Conservation (phyloP, 306 rosid species). For the Sphenostylis stenocarpa region DNA sequence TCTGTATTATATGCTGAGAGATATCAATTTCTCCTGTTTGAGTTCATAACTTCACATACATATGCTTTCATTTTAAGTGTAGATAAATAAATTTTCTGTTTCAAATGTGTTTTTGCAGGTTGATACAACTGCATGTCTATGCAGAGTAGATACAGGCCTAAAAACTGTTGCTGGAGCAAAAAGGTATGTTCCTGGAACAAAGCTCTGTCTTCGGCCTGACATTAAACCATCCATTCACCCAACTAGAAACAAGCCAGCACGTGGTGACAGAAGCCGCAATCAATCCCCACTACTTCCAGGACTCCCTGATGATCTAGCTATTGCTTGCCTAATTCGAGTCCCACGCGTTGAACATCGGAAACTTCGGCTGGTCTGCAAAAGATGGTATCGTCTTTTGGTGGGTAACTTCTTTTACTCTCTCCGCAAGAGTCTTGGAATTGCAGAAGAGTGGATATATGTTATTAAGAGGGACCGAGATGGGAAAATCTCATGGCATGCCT, state of each 20-base stretch:
- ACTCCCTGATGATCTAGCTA: conserved; percentile 90
- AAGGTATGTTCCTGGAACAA: conserved; percentile 79
- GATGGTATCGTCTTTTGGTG: conserved; percentile 81
- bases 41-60: neutral
- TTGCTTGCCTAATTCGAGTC: conserved; percentile 83
- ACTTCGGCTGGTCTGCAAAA: conserved; percentile 80
- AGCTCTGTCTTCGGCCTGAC: conserved; percentile 85
- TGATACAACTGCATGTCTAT: conserved; percentile 82
- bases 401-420: conserved; percentile 84
- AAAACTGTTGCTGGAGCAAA: conserved; percentile 81
- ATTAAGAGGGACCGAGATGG: conserved; percentile 85
- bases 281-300: conserved; percentile 88
- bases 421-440: conserved; percentile 66
- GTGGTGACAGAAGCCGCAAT: conserved; percentile 73
- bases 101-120: conserved; percentile 56
- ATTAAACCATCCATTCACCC: conserved; percentile 88
- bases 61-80: neutral
- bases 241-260: conserved; percentile 69
- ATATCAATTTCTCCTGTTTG: conserved; percentile 3
- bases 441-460: conserved; percentile 87
- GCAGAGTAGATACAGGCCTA: conserved; percentile 83
- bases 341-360: conserved; percentile 80
- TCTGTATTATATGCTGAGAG: neutral
- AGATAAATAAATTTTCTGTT: conserved; percentile 17
- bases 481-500: conserved; percentile 90